Evolutionary conservation across 1,284 basidiomycete genomes (phyloP).

Genomic region (Ustilago hordei): DNA sequence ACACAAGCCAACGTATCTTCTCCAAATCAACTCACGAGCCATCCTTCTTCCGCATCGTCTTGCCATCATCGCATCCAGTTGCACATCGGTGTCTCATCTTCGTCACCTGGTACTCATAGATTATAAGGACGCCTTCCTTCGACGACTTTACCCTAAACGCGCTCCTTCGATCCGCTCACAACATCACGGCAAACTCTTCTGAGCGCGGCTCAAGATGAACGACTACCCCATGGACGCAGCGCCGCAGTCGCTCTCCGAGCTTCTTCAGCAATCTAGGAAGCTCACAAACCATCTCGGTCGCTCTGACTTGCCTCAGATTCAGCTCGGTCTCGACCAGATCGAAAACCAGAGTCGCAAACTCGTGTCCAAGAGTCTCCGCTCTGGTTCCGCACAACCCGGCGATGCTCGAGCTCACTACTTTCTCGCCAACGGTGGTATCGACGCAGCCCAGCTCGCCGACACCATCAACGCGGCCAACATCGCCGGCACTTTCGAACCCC

Average conservation of each 20-base stretch:
- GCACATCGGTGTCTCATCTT: too few species aligned
- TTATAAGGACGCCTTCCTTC: too few species aligned
- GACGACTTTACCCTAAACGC: background rate
- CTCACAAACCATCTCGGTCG: constrained; percentile 66
- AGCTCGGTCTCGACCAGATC: constrained; percentile 89
- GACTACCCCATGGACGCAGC: constrained; percentile 56
- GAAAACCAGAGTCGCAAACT: constrained; percentile 77
- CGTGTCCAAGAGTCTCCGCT: constrained; percentile 58
- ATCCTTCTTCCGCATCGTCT: constrained; percentile 10
- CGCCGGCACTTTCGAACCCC: constrained; percentile 84
- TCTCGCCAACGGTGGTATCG: constrained; percentile 88
- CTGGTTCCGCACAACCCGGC: constrained; percentile 75
- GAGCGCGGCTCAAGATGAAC: constrained; percentile 32
- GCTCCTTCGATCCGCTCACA: background rate
- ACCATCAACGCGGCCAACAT: constrained; percentile 86
- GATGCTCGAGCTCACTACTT: constrained; percentile 71
- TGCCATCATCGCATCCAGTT: constrained; percentile 4
- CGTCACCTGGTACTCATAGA: background rate
- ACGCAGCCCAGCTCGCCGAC: constrained; percentile 81
- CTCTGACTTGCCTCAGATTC: constrained; percentile 84
- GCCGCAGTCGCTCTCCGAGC: constrained; percentile 62
- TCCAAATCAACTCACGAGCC: background rate
- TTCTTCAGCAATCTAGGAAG: constrained; percentile 65
- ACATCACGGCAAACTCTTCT: background rate
- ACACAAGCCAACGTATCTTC: constrained; percentile 4